Percentiles rank a stretch among this genome's conserved stretches.
phyloP scores from a whole-genome alignment of 768 basidiomycete genomes.

The Leccinum subgranulosum region DNA sequence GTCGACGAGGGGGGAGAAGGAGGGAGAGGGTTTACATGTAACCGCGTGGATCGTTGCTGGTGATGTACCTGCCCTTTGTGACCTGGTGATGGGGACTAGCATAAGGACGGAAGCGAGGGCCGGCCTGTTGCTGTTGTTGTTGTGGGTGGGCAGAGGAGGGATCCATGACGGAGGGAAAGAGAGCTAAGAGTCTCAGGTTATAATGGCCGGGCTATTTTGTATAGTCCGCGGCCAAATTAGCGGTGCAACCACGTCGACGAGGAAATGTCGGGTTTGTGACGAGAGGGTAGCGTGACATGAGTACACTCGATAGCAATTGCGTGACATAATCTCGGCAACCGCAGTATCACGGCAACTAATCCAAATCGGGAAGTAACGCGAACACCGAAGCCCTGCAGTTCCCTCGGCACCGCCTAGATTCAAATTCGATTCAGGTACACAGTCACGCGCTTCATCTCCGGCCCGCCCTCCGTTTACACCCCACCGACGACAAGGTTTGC shows the following conservation, averaged over 20 bases:
- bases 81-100: conserved; percentile 77
- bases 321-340: conserved; percentile 33
- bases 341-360: conserved; percentile 29
- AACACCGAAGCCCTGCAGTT: conserved; percentile 28
- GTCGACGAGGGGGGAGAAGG: neutral
- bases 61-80: conserved; percentile 84
- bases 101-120: conserved; percentile 59
- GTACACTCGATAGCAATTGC: conserved; percentile 17
- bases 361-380: conserved; percentile 37
- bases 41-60: conserved; percentile 83
- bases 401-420: conserved; percentile 48
- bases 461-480: conserved; percentile 19
- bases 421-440: conserved; percentile 33
- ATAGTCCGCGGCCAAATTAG: conserved; percentile 32
- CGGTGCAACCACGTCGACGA: conserved; percentile 36
- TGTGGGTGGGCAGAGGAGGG: conserved; percentile 30
- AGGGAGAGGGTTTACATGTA: conserved; percentile 62
- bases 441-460: conserved; percentile 9
- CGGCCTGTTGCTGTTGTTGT: conserved; percentile 4
- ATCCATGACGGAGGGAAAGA: conserved; percentile 34
- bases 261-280: conserved; percentile 31
- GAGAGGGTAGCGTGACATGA: conserved; percentile 18
- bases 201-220: conserved; percentile 23
- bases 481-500: conserved; percentile 18
- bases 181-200: conserved; percentile 12